phyloP scores from a whole-genome alignment of 1,284 basidiomycete species.

The Tetrapyrgos nigripes region DNA sequence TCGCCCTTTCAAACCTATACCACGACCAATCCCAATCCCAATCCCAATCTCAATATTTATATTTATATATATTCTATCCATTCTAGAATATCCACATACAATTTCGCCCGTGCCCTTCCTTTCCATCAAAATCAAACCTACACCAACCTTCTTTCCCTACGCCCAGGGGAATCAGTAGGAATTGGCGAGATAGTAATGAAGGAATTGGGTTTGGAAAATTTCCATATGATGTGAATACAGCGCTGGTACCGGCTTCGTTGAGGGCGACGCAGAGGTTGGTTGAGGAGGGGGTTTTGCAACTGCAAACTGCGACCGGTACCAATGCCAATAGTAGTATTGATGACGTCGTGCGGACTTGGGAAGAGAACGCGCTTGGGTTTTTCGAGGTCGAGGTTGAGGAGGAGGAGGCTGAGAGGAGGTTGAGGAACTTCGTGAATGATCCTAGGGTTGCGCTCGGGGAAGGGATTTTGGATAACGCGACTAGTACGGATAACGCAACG shows the following conservation, averaged over 20 bases:
- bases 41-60: too few relatives aligned
- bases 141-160: slow-evolving; percentile 29
- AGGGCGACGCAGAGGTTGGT: slow-evolving; percentile 48
- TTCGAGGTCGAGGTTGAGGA: slow-evolving; percentile 48
- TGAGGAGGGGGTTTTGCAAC: slow-evolving; percentile 35
- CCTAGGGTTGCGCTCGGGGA: slow-evolving; percentile 39
- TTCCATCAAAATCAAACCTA: slow-evolving; percentile 24
- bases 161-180: slow-evolving; percentile 41
- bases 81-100: slow-evolving; percentile 31
- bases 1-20: not conserved
- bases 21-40: not conserved
- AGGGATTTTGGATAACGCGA: slow-evolving; percentile 32
- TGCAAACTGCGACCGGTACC: slow-evolving; percentile 22
- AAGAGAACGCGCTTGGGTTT: slow-evolving; percentile 41
- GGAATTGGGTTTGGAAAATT: slow-evolving; percentile 53
- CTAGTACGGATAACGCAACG: slow-evolving; percentile 17
- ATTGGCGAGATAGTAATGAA: slow-evolving; percentile 57
- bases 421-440: slow-evolving; percentile 45
- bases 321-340: slow-evolving; percentile 18
- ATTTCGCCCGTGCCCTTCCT: slow-evolving; percentile 29
- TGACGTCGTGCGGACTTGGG: slow-evolving; percentile 46
- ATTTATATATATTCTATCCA: too few relatives aligned
- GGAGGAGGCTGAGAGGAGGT: slow-evolving; percentile 35
- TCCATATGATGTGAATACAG: slow-evolving; percentile 56
- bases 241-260: slow-evolving; percentile 54